Percentiles rank a stretch among this genome's conserved stretches.
These are phyloP conservation scores for Pyropia haitanensis DNA, from an alignment of 23 red algal species.

Conservation along the genomic window DNA sequence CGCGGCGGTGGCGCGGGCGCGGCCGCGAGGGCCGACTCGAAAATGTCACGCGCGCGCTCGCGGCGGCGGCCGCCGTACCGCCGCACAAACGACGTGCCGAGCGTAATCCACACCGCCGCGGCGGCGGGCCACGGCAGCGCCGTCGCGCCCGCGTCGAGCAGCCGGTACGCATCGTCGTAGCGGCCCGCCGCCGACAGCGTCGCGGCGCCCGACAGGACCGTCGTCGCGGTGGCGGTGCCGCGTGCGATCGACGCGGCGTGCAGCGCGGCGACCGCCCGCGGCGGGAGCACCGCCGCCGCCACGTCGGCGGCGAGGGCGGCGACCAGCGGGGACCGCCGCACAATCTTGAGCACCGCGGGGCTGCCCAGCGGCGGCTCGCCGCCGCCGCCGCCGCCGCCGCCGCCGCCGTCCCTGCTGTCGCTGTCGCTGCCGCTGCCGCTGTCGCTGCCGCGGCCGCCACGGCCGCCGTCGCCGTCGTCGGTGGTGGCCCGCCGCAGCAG, in stretches of 20 bases:
- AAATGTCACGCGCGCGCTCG: conserved; percentile 63
- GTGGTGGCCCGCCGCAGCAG: conserved; percentile 41
- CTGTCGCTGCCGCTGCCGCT: too few relatives aligned
- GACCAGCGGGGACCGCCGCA: too few relatives aligned
- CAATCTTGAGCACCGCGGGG: too few relatives aligned
- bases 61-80: conserved; percentile 39
- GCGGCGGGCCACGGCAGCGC: conserved; percentile 51
- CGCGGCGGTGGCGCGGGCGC: conserved; percentile 2
- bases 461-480: neutral
- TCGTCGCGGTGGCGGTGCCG: conserved; percentile 33
- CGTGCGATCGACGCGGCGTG: too few relatives aligned
- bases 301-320: too few relatives aligned
- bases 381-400: too few relatives aligned
- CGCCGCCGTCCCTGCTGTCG: too few relatives aligned
- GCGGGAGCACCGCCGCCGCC: too few relatives aligned
- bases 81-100: conserved; percentile 36
- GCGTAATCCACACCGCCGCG: conserved; percentile 49
- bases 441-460: too few relatives aligned
- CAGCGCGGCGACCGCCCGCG: too few relatives aligned
- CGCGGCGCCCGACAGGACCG: conserved; percentile 40
- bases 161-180: conserved; percentile 57
- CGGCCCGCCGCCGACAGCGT: conserved; percentile 44
- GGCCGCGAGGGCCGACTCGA: conserved; percentile 43
- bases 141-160: conserved; percentile 44
- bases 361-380: too few relatives aligned